Base-by-base conservation (phyloP, 805 yeast species). In the Naumovozyma dairenensis region DNA sequence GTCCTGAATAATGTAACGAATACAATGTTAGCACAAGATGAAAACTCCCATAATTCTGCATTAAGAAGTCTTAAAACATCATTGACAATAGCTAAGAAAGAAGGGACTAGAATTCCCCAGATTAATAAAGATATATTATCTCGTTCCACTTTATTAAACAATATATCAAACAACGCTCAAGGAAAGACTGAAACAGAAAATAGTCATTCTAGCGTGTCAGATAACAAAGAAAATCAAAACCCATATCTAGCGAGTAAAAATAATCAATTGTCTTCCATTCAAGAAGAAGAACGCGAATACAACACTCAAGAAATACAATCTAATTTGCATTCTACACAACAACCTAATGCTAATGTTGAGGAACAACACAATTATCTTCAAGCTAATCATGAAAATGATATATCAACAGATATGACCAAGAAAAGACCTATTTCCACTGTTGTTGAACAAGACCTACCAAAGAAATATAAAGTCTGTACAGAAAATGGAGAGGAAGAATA, bases 1-100 rank as follows among this genome's bases (percentile, higher is more conserved):
- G 63, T 59, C 14, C 43, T 58, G 31, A 50, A 50, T 24, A 58
- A 58, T 36, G 63, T 58, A 9, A 58, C 63, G 14, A 54, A 57
- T 33, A 56, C 60, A 8, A 44, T 49, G 20, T 29, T 47, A 20
- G 38, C 49, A 4, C 49, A 49, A 21, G 55, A 52, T 14, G 47
- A 40, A 31, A 39, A 35, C 24, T 14, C 36, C 14, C 45, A 47
- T 19, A 38, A 46, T 16, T 33, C 48, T 7, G 40, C 40, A 8
- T 12, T 42, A 12, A 43, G 44, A 25, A 44, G 34, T 26, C 24
- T 46, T 26, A 51, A 51, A 36, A 29, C 45, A 17, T 35, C 45
- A 3, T 29, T 48, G 25, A 29, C 31, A 8, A 31, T 32, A 12
- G 43, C 43, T 9, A 50, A 47, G 27, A 40, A 39, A 32, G 50